Percentiles rank a stretch among this genome's conserved stretches.
Evolutionary conservation across 306 rosid genomes (phyloP).

Genomic region (Cercis canadensis): DNA sequence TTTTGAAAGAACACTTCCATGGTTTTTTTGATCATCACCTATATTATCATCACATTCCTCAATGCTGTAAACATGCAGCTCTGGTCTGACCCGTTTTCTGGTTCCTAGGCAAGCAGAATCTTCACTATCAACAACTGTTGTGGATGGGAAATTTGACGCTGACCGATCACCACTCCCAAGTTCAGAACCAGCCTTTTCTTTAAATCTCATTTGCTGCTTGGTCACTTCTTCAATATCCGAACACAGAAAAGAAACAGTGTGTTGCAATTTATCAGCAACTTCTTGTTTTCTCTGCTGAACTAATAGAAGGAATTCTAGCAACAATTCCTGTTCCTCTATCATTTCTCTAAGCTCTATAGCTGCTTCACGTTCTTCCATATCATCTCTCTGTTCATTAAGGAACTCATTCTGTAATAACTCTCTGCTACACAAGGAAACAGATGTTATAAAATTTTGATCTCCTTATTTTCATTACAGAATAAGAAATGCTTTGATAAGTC

Average conservation of each 20-base stretch:
- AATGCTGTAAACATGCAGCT: constrained; percentile 34
- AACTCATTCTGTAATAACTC: constrained; percentile 84
- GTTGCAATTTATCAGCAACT: constrained; percentile 77
- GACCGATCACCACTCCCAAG: constrained; percentile 53
- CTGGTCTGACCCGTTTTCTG: constrained; percentile 80
- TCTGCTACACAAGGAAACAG: constrained; percentile 59
- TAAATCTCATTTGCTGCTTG: constrained; percentile 66
- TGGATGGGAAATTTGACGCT: constrained; percentile 65
- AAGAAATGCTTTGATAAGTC: constrained; percentile 7
- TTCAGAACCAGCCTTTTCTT: constrained; percentile 61
- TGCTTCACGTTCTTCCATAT: constrained; percentile 86
- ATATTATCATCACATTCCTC: constrained; percentile 74
- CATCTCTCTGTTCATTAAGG: constrained; percentile 82
- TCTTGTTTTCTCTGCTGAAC: constrained; percentile 83
- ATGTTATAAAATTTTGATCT: constrained; percentile 27
- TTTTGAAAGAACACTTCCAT: constrained; percentile 58
- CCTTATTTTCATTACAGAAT: constrained; percentile 1
- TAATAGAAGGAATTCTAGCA: constrained; percentile 83
- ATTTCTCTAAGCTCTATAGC: constrained; percentile 79
- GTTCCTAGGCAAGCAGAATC: constrained; percentile 65
- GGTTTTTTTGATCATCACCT: constrained; percentile 50
- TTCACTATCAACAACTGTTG: constrained; percentile 55
- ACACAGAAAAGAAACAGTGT: constrained; percentile 79
- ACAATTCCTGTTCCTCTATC: constrained; percentile 84
- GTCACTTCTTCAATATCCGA: constrained; percentile 84